A percentile compares a stretch with the other conserved stretches of the same genome.
These are phyloP conservation scores for Gossypium mustelinum DNA, from an alignment of 345 rosid species.

Conservation along the genomic window DNA sequence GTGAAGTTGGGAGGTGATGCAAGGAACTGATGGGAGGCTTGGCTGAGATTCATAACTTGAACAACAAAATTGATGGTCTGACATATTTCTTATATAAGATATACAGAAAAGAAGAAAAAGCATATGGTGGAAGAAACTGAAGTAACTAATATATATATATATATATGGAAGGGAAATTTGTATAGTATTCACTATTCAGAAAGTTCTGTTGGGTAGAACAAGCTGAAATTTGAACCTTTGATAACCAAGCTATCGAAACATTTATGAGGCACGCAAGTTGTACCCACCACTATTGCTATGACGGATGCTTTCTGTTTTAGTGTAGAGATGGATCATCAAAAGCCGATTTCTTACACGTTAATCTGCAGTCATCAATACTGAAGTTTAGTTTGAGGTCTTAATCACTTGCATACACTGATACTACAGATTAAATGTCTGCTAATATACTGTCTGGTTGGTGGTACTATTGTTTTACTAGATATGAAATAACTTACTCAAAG, in stretches of 20 bases:
- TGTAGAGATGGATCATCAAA: not conserved
- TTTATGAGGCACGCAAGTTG: conserved; percentile 7
- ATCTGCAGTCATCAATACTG: not conserved
- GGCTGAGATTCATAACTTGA: conserved; percentile 33
- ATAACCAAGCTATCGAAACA: conserved; percentile 2
- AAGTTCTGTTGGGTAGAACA: not conserved
- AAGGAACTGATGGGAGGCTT: conserved; percentile 41
- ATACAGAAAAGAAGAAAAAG: not conserved
- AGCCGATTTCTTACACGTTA: not conserved
- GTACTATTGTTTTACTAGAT: too few species aligned
- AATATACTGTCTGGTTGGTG: too few species aligned
- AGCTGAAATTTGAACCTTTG: conserved; percentile 15
- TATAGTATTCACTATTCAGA: not conserved
- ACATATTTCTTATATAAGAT: conserved; percentile 21
- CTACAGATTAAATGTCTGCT: not conserved
- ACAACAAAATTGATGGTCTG: conserved; percentile 16
- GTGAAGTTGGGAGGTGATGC: conserved; percentile 28
- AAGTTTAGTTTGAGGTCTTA: not conserved
- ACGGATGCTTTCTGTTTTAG: not conserved
- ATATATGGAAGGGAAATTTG: not conserved
- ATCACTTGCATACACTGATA: not conserved
- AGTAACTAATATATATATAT: conserved; percentile 20
- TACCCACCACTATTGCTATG: conserved; percentile 9
- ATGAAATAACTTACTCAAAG: too few species aligned
- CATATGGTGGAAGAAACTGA: conserved; percentile 19